These are phyloP conservation scores for Akebia trifoliata DNA, from an alignment of 164 flowering plant species.

Conservation along the genomic window DNA sequence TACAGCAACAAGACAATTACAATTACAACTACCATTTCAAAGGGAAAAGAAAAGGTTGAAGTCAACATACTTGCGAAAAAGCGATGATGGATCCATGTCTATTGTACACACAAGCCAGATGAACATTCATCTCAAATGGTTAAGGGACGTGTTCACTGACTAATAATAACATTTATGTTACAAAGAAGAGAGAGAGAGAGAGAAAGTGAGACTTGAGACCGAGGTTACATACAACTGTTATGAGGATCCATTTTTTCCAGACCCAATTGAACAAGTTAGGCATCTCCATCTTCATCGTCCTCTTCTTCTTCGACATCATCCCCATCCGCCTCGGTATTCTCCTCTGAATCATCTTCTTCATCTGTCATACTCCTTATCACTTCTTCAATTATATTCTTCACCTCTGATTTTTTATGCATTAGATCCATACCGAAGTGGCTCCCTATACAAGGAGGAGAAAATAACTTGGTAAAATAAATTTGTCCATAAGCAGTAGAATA, in stretches of 20 bases:
- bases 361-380: constrained; percentile 60
- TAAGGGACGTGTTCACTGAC: too few species aligned
- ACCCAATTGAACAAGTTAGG: constrained; percentile 8
- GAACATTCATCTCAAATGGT: neutral
- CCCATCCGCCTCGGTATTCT: constrained; percentile 29
- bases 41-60: neutral
- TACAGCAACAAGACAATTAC: too few species aligned
- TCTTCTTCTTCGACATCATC: constrained; percentile 13
- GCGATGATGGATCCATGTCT: neutral
- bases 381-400: constrained; percentile 61
- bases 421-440: constrained; percentile 53
- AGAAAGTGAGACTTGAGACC: too few species aligned
- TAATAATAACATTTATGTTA: too few species aligned
- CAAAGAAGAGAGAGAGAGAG: too few species aligned
- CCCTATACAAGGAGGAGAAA: constrained; percentile 24
- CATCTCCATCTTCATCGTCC: constrained; percentile 25
- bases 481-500: too few species aligned
- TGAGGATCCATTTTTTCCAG: neutral
- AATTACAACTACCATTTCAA: neutral
- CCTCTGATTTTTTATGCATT: constrained; percentile 59
- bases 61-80: neutral
- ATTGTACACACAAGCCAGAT: constrained; percentile 3
- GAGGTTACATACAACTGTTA: too few species aligned
- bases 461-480: too few species aligned
- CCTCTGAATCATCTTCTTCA: constrained; percentile 56